These are phyloP conservation scores for Tricholoma terreum DNA, from an alignment of 768 basidiomycete genomes.

Conservation along the genomic window DNA sequence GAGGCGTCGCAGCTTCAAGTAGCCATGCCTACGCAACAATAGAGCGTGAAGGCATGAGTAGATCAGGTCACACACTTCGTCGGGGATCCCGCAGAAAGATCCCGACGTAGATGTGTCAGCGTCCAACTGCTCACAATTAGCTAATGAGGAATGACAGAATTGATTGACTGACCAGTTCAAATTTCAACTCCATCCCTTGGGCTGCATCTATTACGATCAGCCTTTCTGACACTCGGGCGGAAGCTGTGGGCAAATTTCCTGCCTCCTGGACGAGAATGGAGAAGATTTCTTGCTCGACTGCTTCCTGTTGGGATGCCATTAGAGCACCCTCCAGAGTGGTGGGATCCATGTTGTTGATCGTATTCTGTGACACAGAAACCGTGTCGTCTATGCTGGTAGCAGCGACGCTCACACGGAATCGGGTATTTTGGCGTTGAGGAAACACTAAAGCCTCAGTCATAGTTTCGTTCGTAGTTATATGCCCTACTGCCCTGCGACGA, in stretches of 20 bases:
- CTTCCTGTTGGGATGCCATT: constrained; percentile 61
- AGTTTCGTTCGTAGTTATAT: constrained; percentile 50
- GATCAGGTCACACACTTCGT: constrained; percentile 62
- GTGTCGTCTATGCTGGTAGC: constrained; percentile 32
- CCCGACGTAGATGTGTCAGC: constrained; percentile 16
- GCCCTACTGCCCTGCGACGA: constrained; percentile 68
- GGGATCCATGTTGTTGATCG: constrained; percentile 26
- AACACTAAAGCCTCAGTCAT: constrained; percentile 49
- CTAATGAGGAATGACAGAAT: neutral
- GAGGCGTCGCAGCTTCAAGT: constrained; percentile 41
- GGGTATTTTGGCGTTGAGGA: constrained; percentile 60
- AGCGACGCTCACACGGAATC: constrained; percentile 58
- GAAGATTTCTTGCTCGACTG: constrained; percentile 81
- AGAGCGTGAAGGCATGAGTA: constrained; percentile 62
- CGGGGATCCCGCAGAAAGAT: constrained; percentile 14
- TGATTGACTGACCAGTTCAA: constrained; percentile 60
- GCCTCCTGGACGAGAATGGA: constrained; percentile 71
- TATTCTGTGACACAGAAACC: constrained; percentile 35
- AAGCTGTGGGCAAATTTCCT: constrained; percentile 70
- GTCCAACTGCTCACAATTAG: constrained; percentile 29
- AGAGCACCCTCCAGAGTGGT: constrained; percentile 50
- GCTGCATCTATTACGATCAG: constrained; percentile 76
- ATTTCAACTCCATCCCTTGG: constrained; percentile 61
- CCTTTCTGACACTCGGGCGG: constrained; percentile 75
- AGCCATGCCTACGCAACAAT: constrained; percentile 57